Percentiles rank a stretch among this genome's conserved stretches.
Evolutionary conservation across 192 early-diverging fungal species (phyloP).

Genomic region (Coemansia sp.): DNA sequence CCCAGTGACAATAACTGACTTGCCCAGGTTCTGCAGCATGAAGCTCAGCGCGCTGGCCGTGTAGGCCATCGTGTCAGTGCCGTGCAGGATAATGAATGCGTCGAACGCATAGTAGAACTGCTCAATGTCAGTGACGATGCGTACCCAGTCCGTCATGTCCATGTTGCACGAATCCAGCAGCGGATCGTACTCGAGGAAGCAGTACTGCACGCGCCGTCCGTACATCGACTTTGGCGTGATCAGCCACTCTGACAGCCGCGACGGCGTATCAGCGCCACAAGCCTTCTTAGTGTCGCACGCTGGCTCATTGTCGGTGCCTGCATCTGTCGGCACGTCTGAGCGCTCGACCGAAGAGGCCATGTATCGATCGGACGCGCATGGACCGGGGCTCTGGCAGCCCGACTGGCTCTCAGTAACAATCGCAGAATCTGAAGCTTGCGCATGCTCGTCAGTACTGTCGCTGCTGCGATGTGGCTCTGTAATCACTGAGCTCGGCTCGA

Average conservation of each 20-base stretch:
- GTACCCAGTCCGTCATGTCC: slow-evolving; percentile 92
- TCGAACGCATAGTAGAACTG: slow-evolving; percentile 91
- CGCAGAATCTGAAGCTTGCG: background rate
- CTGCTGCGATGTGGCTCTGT: background rate
- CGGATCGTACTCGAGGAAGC: slow-evolving; percentile 94
- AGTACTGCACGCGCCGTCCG: slow-evolving; percentile 92
- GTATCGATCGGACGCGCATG: background rate
- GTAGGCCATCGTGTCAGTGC: slow-evolving; percentile 90
- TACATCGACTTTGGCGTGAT: slow-evolving; percentile 89
- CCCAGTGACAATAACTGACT: slow-evolving; percentile 97
- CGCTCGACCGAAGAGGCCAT: background rate
- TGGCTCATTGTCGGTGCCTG: background rate
- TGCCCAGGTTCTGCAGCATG: slow-evolving; percentile 96
- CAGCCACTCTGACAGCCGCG: slow-evolving; percentile 60
- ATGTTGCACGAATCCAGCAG: slow-evolving; percentile 96
- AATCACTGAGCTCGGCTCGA: background rate
- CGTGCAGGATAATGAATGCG: slow-evolving; percentile 95
- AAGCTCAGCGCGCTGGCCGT: slow-evolving; percentile 91
- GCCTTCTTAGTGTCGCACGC: background rate
- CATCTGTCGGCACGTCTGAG: background rate
- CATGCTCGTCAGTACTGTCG: background rate
- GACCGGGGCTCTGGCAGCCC: background rate
- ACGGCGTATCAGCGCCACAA: slow-evolving; percentile 19
- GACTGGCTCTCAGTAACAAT: background rate
- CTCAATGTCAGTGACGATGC: slow-evolving; percentile 96